Evolutionary conservation across 164 flowering plant species (phyloP), one percentile per base, ranked within the genome.

Genomic region (Nelumbo lutea): DNA sequence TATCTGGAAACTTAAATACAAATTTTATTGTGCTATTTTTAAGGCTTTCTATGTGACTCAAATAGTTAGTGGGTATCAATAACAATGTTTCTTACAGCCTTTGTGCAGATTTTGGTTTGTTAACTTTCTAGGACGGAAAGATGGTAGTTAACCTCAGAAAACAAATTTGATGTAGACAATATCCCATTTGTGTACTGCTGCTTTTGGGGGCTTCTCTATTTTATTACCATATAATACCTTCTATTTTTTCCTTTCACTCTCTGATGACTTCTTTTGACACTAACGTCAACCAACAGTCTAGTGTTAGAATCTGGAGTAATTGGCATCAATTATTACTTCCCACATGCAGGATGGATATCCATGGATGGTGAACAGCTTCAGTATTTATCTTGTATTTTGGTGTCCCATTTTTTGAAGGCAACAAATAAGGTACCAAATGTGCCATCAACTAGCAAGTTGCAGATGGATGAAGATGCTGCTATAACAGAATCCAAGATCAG

Each of bases 401-500:
- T 42, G 69, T 60, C 62, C 66, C 72, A 77, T 59, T 58, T 68
- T 67, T 51, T 67, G 4, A 66, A 66, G 56, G 59, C 65, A 6
- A 39, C n/a, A 66, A 50, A 39, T 5, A 84, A 74, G 64, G 72
- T 76, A 51, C 68, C 73, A 11, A 46, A 57, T 66, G 55, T 65
- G 41, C 65, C 83, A 67, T 51, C 65, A n/a, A 79, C 55, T 47
- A 72, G 75, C 67, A 70, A 61, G 41, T 57, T 69, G 27, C 85
- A 79, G 66, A 67, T 70, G 67, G 93, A 87, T 81, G 99, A 93
- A 82, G 86, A 87, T 72, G 72, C 83, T 65, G 95, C 86, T 27
- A 83, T 93, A 63, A 71, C 70, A 41, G 96, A 96, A 71, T 93
- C 99, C 46, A 96, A 88, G 79, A 84, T 96, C 78, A 88, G 90